Percentiles rank a stretch among this genome's conserved stretches.
These are phyloP conservation scores for Ilex asprella DNA, from an alignment of 257 asterid genomes.

Conservation along the genomic window DNA sequence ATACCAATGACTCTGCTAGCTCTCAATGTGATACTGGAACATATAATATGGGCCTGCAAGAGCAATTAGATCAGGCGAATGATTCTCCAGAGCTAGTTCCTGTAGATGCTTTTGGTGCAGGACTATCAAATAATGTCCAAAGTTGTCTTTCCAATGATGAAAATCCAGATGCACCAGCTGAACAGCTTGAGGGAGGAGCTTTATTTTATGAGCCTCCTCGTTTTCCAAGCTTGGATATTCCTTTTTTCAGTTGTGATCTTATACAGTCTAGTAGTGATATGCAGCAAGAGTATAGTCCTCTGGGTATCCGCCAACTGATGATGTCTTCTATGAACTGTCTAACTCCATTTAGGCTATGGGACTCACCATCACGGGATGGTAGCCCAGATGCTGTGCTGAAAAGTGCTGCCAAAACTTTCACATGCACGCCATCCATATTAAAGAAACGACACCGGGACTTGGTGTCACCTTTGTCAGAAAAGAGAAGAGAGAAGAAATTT, in stretches of 20 bases:
- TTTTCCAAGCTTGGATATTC: conserved; percentile 83
- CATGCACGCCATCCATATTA: conserved; percentile 79
- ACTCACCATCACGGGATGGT: conserved; percentile 77
- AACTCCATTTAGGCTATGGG: conserved; percentile 77
- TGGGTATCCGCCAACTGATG: conserved; percentile 94
- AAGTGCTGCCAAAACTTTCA: conserved; percentile 85
- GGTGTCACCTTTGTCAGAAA: conserved; percentile 79
- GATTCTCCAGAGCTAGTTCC: conserved; percentile 40
- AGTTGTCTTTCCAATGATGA: conserved; percentile 29
- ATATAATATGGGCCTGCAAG: conserved; percentile 11
- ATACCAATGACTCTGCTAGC: conserved; percentile 29
- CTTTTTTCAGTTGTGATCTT: conserved; percentile 90
- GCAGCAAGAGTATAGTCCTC: conserved; percentile 94
- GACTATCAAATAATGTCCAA: conserved; percentile 32
- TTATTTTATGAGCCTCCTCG: conserved; percentile 91
- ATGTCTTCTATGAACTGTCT: conserved; percentile 51
- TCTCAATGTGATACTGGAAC: conserved; percentile 26
- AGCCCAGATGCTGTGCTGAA: conserved; percentile 74
- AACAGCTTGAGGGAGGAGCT: conserved; percentile 50
- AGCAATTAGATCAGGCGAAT: conserved; percentile 28
- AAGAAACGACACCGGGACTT: conserved; percentile 86
- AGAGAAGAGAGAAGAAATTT: conserved; percentile 67
- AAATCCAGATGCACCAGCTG: conserved; percentile 23
- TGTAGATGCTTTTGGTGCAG: conserved; percentile 44
- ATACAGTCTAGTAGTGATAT: conserved; percentile 62